Base-by-base conservation (phyloP, 768 basidiomycete species). In the Coprinopsis strossmayeri region DNA sequence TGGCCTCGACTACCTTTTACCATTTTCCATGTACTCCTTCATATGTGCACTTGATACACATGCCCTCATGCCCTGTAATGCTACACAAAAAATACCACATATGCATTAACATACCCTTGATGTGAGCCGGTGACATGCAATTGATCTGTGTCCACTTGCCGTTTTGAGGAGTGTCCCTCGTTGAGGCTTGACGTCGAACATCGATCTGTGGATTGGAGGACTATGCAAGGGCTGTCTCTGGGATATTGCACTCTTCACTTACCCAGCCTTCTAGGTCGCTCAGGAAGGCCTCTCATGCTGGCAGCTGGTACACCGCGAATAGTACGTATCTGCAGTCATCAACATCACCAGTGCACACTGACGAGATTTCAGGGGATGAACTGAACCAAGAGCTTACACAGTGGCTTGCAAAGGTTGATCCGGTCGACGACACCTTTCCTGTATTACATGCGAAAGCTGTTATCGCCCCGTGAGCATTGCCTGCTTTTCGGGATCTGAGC, bases 221-320 rank as follows among this genome's bases (percentile, higher is more conserved):
- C n/a, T n/a, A 49, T 49, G 48, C 48, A 49, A 49, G 48, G 2
- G 10, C 7, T 49, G 40, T 43, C 28, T 21, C 3, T 23, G 26
- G 13, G 18, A 17, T 26, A 15, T 26, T 44, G 17, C 9, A 2
- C 18, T 5, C 23, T 35, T 12, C 25, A 26, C n/a, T 17, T 37
- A 28, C 24, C 11, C 21, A 17, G 10, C 11, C 21, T 20, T 39
- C 5, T 24, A 50, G 49, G 49, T 24, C 42, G 7, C 13, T 45
- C 23, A 64, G 88, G 64, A 61, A 64, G 41, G 87, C 92, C 1
- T 81, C 86, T 1, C 94, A 97, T 69, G 92, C 92, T 2, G 87
- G 85, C 30, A 83, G 81, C 50, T 98, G 95, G 95, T 98, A 98
- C 66, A 81, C 79, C 17, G 72, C 64, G 39, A 69, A 89, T 56